Base-by-base conservation (phyloP, 305 asterid species). In the Rubia balearica region DNA sequence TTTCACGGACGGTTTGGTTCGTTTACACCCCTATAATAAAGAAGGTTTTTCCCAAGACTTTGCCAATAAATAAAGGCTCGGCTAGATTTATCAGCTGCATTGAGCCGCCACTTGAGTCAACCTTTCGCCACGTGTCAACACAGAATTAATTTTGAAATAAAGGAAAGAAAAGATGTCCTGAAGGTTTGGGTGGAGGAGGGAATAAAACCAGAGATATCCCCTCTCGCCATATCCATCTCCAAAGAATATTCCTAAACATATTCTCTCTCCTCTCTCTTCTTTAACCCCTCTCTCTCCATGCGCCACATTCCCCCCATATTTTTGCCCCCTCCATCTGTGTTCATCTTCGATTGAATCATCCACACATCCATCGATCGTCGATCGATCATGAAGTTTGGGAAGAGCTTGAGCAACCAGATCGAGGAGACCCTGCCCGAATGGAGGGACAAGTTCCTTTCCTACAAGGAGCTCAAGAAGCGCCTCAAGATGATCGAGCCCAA, bases 351-450 rank as follows among this genome's bases (percentile, higher is more conserved):
- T 57, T 57, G 36, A 57, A 16, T 19, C 59, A 51, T 42, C 55
- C 55, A 33, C 38, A 33, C 55, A 48, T 14, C 55, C 55, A 4
- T 48, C 5, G 13, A 84, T 17, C 30, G 2, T 27, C 53, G n/a
- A 17, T 17, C 53, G 56, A 82, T 7, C 16, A 64, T 92, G 98
- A 92, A 92, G 75, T 92, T 92, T 57, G 98, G 98, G 5, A 92
- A 92, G 84, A 90, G 95, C 70, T 69, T 92, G 80, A 92, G 89
- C 79, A 86, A 83, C 67, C 98, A 92, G 86, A 92, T 90, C 48
- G 98, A 92, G 79, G 95, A 88, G 78, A 92, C 96, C 59, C 79
- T 90, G 69, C 98, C 98, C 16, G 97, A 90, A 78, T 92, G 98
- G 98, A 79, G 96, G 67, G 98, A 90, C 83, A 92, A 92, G 82